Conservation (phyloP, 1,139 yeast species). For the Zygosaccharomyces pseudobailii region DNA sequence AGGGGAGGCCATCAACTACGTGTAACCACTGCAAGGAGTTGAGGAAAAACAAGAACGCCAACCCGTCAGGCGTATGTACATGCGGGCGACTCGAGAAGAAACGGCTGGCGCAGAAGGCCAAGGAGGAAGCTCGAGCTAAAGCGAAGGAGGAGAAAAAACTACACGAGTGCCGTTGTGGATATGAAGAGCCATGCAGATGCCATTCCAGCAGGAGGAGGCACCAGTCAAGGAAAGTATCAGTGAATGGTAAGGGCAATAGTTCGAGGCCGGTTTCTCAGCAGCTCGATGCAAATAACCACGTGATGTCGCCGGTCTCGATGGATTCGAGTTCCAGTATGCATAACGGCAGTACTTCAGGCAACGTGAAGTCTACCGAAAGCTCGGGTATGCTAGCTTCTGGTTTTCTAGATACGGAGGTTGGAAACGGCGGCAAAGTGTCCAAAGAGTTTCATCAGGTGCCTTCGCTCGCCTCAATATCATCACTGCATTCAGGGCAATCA, state of each 20-base stretch:
- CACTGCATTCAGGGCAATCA: constrained; percentile 31
- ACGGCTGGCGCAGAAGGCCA: constrained; percentile 35
- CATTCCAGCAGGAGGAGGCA: constrained; percentile 18
- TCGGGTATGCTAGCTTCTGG: constrained; percentile 1
- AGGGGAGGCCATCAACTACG: constrained; percentile 92
- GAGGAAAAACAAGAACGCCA: constrained; percentile 64
- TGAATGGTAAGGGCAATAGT: constrained; percentile 1
- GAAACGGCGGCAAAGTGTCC: constrained; percentile 25
- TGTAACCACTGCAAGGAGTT: constrained; percentile 83
- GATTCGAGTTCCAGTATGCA: constrained; percentile 6
- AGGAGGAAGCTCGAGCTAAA: constrained; percentile 40
- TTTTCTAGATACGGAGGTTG: constrained; percentile 11
- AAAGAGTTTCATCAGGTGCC: constrained; percentile 31
- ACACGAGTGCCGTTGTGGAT: constrained; percentile 32
- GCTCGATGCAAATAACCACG: constrained; percentile 3
- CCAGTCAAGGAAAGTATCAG: constrained; percentile 1
- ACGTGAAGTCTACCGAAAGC: constrained; percentile 3
- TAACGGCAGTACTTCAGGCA: neutral
- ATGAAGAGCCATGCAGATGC: constrained; percentile 22
- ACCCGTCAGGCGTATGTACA: constrained; percentile 55
- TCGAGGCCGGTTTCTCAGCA: constrained; percentile 3
- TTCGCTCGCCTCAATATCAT: constrained; percentile 29
- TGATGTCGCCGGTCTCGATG: constrained; percentile 14
- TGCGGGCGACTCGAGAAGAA: constrained; percentile 53
- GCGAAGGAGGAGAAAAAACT: constrained; percentile 38